Base-by-base conservation (phyloP, 169 alveolate genomes). In the Eimeria maxima region DNA sequence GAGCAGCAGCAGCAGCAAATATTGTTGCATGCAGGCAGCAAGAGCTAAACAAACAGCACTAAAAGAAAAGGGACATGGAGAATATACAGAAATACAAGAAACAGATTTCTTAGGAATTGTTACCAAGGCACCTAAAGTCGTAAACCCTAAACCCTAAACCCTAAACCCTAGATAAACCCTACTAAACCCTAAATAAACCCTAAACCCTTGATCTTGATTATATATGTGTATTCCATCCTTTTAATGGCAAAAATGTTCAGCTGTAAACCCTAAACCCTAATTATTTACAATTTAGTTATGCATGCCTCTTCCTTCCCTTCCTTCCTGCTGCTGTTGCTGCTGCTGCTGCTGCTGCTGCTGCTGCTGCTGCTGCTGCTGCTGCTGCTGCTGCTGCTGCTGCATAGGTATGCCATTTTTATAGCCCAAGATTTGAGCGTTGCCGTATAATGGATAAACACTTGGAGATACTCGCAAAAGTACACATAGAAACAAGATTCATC, bases 381-480 rank as follows among this genome's bases (percentile, higher is more conserved):
- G 53, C 60, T 38, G 53, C 53, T 57, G 67, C 67, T 57, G 67
- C 22, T 57, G 67, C 67, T 57, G 67, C 67, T 57, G 67, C 22
- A 3, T n/a, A 95, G 96, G 97, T 97, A 24, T 96, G 98, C 73
- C 99, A 98, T 94, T 98, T 98, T 97, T 98, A 96, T 90, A 98
- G 97, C 89, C 97, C 97, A 53, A 98, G 97, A 87, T 98, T 98
- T 83, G 98, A 98, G 97, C 96, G 98, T 96, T 98, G 99, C 96
- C 98, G 98, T 93, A 97, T 98, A 60, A 96, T 98, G 78, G 99
- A 98, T 80, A 97, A 96, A 96, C 99, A 98, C 92, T 90, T 98
- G 71, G 95, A 96, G 90, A 86, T 97, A 88, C 97, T 98, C 50
- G 98, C 99, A 11, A 94, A 95, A 60, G 90, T 74, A 18, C 99